phyloP scores from a whole-genome alignment of 1,284 basidiomycete species.

The Boletus semigastroideus region DNA sequence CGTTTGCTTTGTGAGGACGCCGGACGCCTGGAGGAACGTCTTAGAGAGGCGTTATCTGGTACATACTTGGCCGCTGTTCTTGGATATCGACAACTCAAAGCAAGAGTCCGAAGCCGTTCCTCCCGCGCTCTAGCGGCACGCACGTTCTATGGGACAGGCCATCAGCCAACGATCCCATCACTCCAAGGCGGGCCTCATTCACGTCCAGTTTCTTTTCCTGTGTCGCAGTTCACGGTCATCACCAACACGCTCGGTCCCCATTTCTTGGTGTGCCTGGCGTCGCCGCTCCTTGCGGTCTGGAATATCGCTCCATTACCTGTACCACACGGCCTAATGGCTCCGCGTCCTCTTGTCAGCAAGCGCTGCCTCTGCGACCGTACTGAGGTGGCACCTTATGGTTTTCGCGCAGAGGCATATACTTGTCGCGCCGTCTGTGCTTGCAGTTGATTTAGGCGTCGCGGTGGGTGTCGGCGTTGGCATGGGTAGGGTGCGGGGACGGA shows the following conservation, averaged over 20 bases:
- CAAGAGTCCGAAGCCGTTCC: slow-evolving; percentile 56
- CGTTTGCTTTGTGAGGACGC: slow-evolving; percentile 34
- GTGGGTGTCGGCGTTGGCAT: slow-evolving; percentile 45
- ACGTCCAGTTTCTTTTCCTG: slow-evolving; percentile 70
- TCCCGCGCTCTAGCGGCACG: slow-evolving; percentile 76
- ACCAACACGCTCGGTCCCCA: slow-evolving; percentile 81
- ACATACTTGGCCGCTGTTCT: slow-evolving; percentile 38
- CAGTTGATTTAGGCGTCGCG: slow-evolving; percentile 57
- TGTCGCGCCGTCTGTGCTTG: slow-evolving; percentile 53
- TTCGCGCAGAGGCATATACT: slow-evolving; percentile 95
- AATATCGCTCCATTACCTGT: slow-evolving; percentile 65
- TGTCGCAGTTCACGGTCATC: slow-evolving; percentile 76
- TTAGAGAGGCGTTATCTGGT: slow-evolving; percentile 31
- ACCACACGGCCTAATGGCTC: slow-evolving; percentile 26
- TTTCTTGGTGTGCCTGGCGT: slow-evolving; percentile 62
- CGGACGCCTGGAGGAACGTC: slow-evolving; percentile 33
- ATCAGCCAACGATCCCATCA: slow-evolving; percentile 86
- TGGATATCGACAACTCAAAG: slow-evolving; percentile 33
- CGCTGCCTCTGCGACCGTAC: slow-evolving; percentile 71
- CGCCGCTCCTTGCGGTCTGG: slow-evolving; percentile 83
- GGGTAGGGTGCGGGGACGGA: slow-evolving; percentile 20
- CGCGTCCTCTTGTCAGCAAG: slow-evolving; percentile 65
- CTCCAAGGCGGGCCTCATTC: slow-evolving; percentile 90
- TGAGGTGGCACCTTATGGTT: slow-evolving; percentile 94
- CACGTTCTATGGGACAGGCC: slow-evolving; percentile 87